These are phyloP conservation scores for Penicillium verhagenii DNA, from an alignment of 495 filamentous ascomycete genomes.

Conservation along the genomic window DNA sequence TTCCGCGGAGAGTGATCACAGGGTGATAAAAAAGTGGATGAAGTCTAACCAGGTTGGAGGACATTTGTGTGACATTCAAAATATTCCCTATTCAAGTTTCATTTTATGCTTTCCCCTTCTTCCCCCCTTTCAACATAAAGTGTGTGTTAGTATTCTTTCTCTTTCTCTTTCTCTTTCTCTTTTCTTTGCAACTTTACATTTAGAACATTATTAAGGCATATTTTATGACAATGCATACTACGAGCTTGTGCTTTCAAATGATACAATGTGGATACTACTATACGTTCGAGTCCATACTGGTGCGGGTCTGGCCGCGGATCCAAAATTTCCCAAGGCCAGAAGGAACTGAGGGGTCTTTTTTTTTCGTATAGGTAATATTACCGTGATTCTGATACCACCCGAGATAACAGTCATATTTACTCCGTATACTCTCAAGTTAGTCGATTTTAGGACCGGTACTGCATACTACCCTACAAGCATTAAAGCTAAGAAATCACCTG, in stretches of 20 bases:
- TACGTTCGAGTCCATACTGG: too few species aligned
- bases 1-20: constrained; percentile 40
- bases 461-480: too few species aligned
- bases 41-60: background rate
- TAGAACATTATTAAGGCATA: background rate
- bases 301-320: too few species aligned
- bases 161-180: background rate
- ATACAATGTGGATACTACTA: too few species aligned
- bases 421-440: too few species aligned
- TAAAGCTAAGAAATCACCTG: too few species aligned
- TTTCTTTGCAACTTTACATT: background rate
- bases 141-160: constrained; percentile 1
- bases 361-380: too few species aligned
- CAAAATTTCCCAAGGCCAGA: too few species aligned
- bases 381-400: background rate
- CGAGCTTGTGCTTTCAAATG: too few species aligned
- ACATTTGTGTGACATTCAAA: background rate
- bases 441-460: too few species aligned
- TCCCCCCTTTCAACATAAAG: background rate
- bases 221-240: background rate
- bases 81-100: background rate
- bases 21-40: constrained; percentile 23
- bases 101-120: background rate
- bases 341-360: too few species aligned
- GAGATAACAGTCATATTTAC: too few species aligned